A percentile compares a stretch with the other conserved stretches of the same genome.
phyloP scores from a whole-genome alignment of 768 basidiomycete genomes.

The Asterophora lycoperdoides region DNA sequence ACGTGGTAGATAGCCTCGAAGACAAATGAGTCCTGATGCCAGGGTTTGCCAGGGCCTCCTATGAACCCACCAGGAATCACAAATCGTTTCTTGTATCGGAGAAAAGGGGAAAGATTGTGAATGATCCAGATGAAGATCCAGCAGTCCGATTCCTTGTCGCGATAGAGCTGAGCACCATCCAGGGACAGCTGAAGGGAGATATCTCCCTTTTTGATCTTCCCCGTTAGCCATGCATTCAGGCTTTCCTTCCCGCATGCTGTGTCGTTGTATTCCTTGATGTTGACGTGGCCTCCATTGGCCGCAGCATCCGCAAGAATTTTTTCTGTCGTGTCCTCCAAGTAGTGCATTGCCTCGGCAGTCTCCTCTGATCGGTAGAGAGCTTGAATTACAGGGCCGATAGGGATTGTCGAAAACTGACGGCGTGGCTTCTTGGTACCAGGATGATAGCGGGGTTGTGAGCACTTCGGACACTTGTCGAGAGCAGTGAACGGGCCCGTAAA shows the following conservation, averaged over 20 bases:
- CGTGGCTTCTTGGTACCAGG: neutral
- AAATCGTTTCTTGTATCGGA: too few species aligned
- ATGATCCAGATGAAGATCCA: too few species aligned
- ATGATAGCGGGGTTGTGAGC: neutral
- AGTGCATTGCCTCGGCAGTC: slow-evolving; percentile 1
- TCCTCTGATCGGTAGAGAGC: slow-evolving; percentile 4
- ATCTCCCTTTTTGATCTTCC: slow-evolving; percentile 13
- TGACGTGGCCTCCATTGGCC: neutral
- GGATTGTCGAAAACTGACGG: slow-evolving; percentile 5
- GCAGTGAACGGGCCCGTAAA: too few species aligned
- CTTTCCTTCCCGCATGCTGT: too few species aligned
- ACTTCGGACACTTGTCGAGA: slow-evolving; percentile 2
- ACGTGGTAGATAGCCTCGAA: too few species aligned
- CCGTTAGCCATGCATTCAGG: too few species aligned
- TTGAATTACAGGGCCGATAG: slow-evolving; percentile 4
- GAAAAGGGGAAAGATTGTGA: too few species aligned
- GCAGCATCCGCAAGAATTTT: neutral
- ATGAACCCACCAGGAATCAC: slow-evolving; percentile 10
- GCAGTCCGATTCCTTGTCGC: too few species aligned
- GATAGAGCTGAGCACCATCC: too few species aligned
- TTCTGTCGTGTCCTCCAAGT: neutral
- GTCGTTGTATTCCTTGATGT: slow-evolving; percentile 3
- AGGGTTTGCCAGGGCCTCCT: slow-evolving; percentile 19
- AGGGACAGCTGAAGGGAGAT: too few species aligned
- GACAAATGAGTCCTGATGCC: slow-evolving; percentile 12